Base-by-base conservation (phyloP, 495 filamentous ascomycete genomes). In the Hypoxylon trugodes region DNA sequence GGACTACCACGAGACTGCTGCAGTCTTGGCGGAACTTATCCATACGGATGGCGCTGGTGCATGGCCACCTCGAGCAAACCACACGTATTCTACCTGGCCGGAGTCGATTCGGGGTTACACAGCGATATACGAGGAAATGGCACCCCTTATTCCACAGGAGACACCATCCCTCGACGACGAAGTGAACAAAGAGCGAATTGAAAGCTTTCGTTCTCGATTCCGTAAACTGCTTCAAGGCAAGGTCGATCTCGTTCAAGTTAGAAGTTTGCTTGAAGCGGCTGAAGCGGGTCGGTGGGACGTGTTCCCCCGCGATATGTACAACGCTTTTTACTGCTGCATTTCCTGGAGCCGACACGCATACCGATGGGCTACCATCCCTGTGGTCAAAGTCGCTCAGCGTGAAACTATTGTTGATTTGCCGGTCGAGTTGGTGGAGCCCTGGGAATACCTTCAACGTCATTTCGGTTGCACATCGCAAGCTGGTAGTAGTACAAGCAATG, bases 311-410 rank as follows among this genome's bases (percentile, higher is more conserved):
- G 71, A 77, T 19, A 52, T 45, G 1, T 74, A 72, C 42, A 79
- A 79, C 37, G 77, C 64, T 1, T 75, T 78, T 22, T 79, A 74
- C 48, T 69, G 65, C 41, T 79, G 76, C 42, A 63, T 78, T 18
- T 70, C 72, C 12, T 65, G 59, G 42, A 66, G 59, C 28, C 61
- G 77, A 1, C 77, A 80, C 59, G 76, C 73, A 1, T 80, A 74
- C 51, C 64, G 76, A 38, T 81, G 79, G 79, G 79, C 55, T n/a
- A 75, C 68, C 12, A 74, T 79, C 18, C 79, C 78, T 3, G 73
- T 77, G 1, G 76, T 80, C 9, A 69, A 68, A 6, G 55, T 73
- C 16, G 78, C 76, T 22, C 79, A 81, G 57, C 59, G 71, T 21
- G 77, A 81, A 57, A 70, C 61, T 5, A 36, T 68, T 10, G 35